Base-by-base conservation (phyloP, 192 early-diverging fungal genomes). In the Linnemannia elongata region DNA sequence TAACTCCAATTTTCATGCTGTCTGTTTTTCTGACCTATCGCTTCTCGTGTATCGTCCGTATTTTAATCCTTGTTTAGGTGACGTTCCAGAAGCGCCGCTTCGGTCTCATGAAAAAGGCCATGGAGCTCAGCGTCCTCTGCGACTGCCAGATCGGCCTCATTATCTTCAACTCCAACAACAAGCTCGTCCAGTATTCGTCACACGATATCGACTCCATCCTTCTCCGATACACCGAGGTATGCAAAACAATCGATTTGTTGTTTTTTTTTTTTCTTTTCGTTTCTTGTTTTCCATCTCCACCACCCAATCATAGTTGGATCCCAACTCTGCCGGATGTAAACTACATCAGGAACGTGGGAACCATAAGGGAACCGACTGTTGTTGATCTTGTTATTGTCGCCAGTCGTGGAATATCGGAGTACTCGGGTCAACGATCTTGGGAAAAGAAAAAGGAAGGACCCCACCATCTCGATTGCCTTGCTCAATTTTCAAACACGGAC, bases 81-180 rank as follows among this genome's bases (percentile, higher is more conserved):
- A 99, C 98, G 5, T 98, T 99, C 89, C 90, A 96, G 68, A 99
- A 99, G 91, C 92, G 98, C 79, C 98, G 98, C 88, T 94, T 93
- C 41, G 98, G 98, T 18, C 91, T 99, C 76, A 96, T 98, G 93
- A 99, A 99, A 88, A 99, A 99, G 89, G 97, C 98, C 0, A 97
- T 97, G 89, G 98, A 99, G 87, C 93, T 99, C 36, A 95, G 93
- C 74, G 96, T 98, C 4, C 90, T 99, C 12, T 99, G 98, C 92
- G 96, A 96, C 87, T 97, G 97, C 91, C 96, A 99, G 86, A 97
- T 99, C 44, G 97, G 95, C 9, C 91, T 99, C 18, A 95, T 99
- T 70, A 97, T 99, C 82, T 98, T 99, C 91, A 97, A 95, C 89
- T 94, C 92, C 30, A 96, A 96, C 78, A 96, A 97, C 90, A 98